Evolutionary conservation across 306 rosid species (phyloP), one percentile per base, ranked within the genome.

Genomic region (Canavalia ensiformis): DNA sequence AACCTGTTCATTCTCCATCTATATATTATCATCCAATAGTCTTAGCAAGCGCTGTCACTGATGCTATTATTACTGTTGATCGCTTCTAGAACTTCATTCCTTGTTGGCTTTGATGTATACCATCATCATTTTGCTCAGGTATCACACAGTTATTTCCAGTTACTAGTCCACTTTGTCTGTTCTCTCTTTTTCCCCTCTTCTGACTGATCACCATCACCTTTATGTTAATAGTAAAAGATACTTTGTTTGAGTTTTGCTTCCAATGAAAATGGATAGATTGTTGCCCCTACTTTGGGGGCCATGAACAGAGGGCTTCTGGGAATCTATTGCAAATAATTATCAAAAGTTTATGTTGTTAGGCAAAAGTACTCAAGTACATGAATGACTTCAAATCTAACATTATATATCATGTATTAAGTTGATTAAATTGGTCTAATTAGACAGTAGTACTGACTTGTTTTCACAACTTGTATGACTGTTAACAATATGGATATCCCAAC

Each of bases 161-260:
- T 50, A 71, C 7, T 7, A 3, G 33, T 39, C 6, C 49, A 37
- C 33, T 49, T 13, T 37, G 42, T 51, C 74, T 18, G 30, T 51
- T 65, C 5, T 30, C 34, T 39, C 46, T 35, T 59, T 55, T 10
- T 6, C 50, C 18, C 58, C 59, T 28, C 12, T 46, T 46, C 60
- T n/a, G 33, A 6, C 28, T 46, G 37, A 13, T 63, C 72, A 47
- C 72, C 34, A 9, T 68, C 55, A 6, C 77, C 44, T 49, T 70
- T 37, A 34, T 41, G 58, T 62, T 39, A 69, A 80, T 72, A 50
- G 31, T 50, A 37, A 71, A 72, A 70, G 66, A 39, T 51, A 63
- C 79, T 50, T 13, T 52, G 33, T 9, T 57, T 58, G 79, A 74
- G 45, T 42, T 58, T 33, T 45, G 33, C 34, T 33, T n/a, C 49